Percentiles rank a stretch among this genome's conserved stretches.
Evolutionary conservation across 345 rosid genomes (phyloP).

Genomic region (Cardamine occulta): DNA sequence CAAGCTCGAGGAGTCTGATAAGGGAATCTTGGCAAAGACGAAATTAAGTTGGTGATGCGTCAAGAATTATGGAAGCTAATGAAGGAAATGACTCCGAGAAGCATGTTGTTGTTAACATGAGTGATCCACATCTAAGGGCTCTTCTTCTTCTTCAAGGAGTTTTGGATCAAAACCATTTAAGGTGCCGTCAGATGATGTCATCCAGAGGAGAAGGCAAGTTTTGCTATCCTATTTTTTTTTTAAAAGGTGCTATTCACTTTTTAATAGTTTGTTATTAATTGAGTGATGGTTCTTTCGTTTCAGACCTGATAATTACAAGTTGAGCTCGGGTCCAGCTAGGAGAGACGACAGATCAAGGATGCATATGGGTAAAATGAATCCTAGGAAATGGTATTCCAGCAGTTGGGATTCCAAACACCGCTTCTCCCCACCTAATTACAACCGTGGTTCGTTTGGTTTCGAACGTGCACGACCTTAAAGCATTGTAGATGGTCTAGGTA

Average conservation of each 20-base stretch:
- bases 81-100: slow-evolving; percentile 46
- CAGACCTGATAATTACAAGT: slow-evolving; percentile 48
- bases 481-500: slow-evolving; percentile 40
- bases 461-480: slow-evolving; percentile 46
- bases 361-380: slow-evolving; percentile 46
- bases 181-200: slow-evolving; percentile 41
- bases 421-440: slow-evolving; percentile 37
- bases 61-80: slow-evolving; percentile 30
- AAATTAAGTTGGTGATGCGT: slow-evolving; percentile 12
- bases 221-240: background rate
- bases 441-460: slow-evolving; percentile 33
- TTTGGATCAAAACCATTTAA: slow-evolving; percentile 13
- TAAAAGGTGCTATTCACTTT: too few species aligned
- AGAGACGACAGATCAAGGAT: slow-evolving; percentile 47
- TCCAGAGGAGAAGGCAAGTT: slow-evolving; percentile 52
- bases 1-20: slow-evolving; percentile 42
- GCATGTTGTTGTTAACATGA: slow-evolving; percentile 36
- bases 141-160: slow-evolving; percentile 34
- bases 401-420: slow-evolving; percentile 47
- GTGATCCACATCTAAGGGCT: slow-evolving; percentile 22
- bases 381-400: slow-evolving; percentile 34
- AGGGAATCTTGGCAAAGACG: slow-evolving; percentile 20
- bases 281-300: slow-evolving; percentile 31
- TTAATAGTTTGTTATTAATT: background rate
- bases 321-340: slow-evolving; percentile 30